These are phyloP conservation scores for Biscutella laevigata DNA, from an alignment of 441 rosid genomes.

Conservation along the genomic window DNA sequence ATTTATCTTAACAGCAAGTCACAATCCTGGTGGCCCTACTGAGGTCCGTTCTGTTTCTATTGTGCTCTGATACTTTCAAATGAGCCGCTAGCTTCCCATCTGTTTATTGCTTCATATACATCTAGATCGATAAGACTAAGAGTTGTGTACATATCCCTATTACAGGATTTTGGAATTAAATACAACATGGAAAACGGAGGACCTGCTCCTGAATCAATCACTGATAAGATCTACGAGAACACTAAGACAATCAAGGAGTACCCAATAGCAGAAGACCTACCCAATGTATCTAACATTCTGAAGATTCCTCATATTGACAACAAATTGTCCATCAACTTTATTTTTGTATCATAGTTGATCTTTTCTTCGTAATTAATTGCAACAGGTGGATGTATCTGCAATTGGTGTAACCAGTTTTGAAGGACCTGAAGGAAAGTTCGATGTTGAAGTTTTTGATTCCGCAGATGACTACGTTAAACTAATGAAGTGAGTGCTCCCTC, in stretches of 20 bases:
- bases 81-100: not conserved
- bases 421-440: constrained; percentile 82
- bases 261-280: constrained; percentile 61
- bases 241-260: constrained; percentile 84
- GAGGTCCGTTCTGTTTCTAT: constrained; percentile 45
- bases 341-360: not conserved
- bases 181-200: constrained; percentile 99
- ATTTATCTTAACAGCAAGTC: constrained; percentile 97
- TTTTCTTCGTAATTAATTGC: constrained; percentile 2
- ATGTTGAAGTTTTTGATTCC: constrained; percentile 90
- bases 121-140: constrained; percentile 2
- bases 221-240: constrained; percentile 89
- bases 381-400: constrained; percentile 71
- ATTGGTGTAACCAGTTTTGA: constrained; percentile 57
- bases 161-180: constrained; percentile 97
- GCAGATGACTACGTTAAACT: constrained; percentile 82
- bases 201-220: constrained; percentile 95
- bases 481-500: constrained; percentile 64
- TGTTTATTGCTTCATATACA: not conserved
- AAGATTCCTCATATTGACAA: not conserved
- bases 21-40: constrained; percentile 96
- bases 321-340: constrained; percentile 3
- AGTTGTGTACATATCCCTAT: not conserved
- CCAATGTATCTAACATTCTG: constrained; percentile 46
- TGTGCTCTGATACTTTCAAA: not conserved